Percentiles rank a stretch among this genome's conserved stretches.
Evolutionary conservation across 768 basidiomycete genomes (phyloP).

Genomic region (Lentinula lateritia): DNA sequence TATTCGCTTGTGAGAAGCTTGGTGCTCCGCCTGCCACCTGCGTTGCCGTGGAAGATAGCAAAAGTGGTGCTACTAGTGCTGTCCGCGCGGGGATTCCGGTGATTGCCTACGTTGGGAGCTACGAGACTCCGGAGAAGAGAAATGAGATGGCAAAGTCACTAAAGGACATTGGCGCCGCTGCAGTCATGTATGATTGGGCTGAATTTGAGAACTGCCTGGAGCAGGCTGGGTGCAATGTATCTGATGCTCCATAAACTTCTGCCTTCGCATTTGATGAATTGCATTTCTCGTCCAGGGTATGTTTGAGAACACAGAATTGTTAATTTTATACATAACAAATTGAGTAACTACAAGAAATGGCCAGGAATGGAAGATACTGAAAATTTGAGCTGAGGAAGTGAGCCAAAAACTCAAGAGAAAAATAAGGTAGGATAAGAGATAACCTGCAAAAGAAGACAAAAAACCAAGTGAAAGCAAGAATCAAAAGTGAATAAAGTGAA

Average conservation of each 20-base stretch:
- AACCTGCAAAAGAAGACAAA: not conserved
- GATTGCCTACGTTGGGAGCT: slow-evolving; percentile 18
- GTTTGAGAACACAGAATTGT: not conserved
- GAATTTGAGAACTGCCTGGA: slow-evolving; percentile 15
- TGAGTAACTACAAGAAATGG: not conserved
- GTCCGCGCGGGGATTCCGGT: slow-evolving; percentile 16
- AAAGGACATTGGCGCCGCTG: slow-evolving; percentile 13
- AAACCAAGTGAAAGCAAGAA: not conserved
- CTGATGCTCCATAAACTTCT: not conserved
- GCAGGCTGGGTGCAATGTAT: slow-evolving; percentile 7
- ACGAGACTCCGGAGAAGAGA: slow-evolving; percentile 13
- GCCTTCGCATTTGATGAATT: not conserved
- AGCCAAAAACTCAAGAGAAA: not conserved
- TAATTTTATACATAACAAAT: not conserved
- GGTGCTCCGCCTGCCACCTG: slow-evolving; percentile 14
- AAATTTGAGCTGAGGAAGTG: not conserved
- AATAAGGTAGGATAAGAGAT: not conserved
- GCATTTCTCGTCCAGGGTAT: not conserved
- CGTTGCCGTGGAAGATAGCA: slow-evolving; percentile 19
- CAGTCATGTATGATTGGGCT: slow-evolving; percentile 17
- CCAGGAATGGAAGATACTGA: not conserved
- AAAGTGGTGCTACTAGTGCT: slow-evolving; percentile 16
- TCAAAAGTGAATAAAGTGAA: not conserved
- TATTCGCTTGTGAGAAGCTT: slow-evolving; percentile 17
- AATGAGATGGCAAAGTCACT: slow-evolving; percentile 15